These are phyloP conservation scores for Vaccinium corymbosum DNA, from an alignment of 148 eudicot genomes.

Conservation along the genomic window DNA sequence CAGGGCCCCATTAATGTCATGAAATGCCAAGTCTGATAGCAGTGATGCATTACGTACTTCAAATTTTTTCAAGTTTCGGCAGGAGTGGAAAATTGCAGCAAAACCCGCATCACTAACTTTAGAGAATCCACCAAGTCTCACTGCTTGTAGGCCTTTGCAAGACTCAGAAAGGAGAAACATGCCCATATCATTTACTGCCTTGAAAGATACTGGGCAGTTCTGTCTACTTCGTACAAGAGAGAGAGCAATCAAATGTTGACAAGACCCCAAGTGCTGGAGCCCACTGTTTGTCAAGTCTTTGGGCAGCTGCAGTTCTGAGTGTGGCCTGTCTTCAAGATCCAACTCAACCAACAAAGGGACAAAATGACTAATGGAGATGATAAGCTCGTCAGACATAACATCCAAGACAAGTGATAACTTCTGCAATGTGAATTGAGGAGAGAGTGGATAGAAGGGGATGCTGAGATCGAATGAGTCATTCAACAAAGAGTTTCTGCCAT, in stretches of 20 bases:
- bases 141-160: constrained; percentile 34
- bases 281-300: constrained; percentile 40
- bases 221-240: constrained; percentile 36
- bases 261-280: constrained; percentile 30
- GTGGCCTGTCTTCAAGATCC: constrained; percentile 50
- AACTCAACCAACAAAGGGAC: constrained; percentile 41
- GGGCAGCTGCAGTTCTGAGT: constrained; percentile 18
- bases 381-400: constrained; percentile 35
- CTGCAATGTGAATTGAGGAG: constrained; percentile 19
- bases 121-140: constrained; percentile 46
- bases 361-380: constrained; percentile 26
- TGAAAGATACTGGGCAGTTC: constrained; percentile 29
- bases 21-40: constrained; percentile 42
- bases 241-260: constrained; percentile 29
- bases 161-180: constrained; percentile 43
- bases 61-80: constrained; percentile 35
- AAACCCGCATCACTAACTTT: constrained; percentile 51
- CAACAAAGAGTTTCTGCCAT: constrained; percentile 1
- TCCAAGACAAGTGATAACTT: constrained; percentile 39
- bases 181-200: constrained; percentile 39
- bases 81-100: constrained; percentile 33
- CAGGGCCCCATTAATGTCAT: constrained; percentile 20
- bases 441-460: neutral
- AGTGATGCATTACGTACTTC: constrained; percentile 31
- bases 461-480: neutral